Conservation (phyloP, 768 basidiomycete species). For the Boletus huronensis region DNA sequence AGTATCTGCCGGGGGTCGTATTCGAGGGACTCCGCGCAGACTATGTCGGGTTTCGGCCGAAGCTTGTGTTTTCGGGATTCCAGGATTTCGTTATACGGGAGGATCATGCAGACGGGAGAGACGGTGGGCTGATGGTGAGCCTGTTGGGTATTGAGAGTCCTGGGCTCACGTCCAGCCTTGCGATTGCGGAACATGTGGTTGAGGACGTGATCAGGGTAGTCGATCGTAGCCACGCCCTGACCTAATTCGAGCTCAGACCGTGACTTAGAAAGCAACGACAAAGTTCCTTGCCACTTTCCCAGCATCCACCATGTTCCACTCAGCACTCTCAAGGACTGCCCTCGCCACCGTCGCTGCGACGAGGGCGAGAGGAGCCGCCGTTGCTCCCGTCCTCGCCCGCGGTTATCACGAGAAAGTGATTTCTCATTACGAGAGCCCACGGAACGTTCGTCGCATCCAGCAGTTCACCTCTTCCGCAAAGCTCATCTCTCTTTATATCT, state of each 20-base stretch:
- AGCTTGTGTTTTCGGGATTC: slow-evolving; percentile 80
- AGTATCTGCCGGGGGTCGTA: slow-evolving; percentile 65
- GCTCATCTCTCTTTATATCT: slow-evolving; percentile 41
- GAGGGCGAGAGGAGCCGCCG: slow-evolving; percentile 35
- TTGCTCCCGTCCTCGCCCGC: slow-evolving; percentile 57
- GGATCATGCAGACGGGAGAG: slow-evolving; percentile 50
- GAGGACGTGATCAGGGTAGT: slow-evolving; percentile 41
- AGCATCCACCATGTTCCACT: slow-evolving; percentile 64
- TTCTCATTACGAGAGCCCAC: slow-evolving; percentile 94
- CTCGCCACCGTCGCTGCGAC: slow-evolving; percentile 45
- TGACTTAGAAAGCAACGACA: slow-evolving; percentile 4
- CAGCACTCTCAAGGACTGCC: slow-evolving; percentile 50
- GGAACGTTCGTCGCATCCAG: slow-evolving; percentile 69
- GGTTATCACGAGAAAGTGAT: slow-evolving; percentile 96
- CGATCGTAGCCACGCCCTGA: not conserved
- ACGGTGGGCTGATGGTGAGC: slow-evolving; percentile 58
- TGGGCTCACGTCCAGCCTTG: slow-evolving; percentile 83
- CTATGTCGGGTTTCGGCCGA: slow-evolving; percentile 85
- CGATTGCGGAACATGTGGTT: slow-evolving; percentile 81
- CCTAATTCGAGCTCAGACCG: slow-evolving; percentile 25
- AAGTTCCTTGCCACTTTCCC: slow-evolving; percentile 19
- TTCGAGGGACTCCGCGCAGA: slow-evolving; percentile 68
- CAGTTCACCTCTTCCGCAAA: slow-evolving; percentile 39
- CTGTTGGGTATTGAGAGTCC: slow-evolving; percentile 91
- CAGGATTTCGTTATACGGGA: slow-evolving; percentile 77